Percentiles rank a stretch among this genome's conserved stretches.
phyloP scores from a whole-genome alignment of 1,139 yeast genomes.

The Nakaseomyces glabratus region DNA sequence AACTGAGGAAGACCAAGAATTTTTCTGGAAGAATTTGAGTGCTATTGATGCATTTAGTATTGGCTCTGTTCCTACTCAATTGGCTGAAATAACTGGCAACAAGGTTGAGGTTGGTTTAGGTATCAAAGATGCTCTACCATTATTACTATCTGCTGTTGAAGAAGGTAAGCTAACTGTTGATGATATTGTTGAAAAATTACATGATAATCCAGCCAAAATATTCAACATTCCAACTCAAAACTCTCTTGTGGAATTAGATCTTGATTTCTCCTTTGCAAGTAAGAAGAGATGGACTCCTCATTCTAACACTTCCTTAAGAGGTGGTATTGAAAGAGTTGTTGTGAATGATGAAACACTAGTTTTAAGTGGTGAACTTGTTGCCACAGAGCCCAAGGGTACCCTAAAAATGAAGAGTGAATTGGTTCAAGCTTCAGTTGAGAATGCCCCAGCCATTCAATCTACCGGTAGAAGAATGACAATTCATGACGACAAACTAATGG shows the following conservation, averaged over 20 bases:
- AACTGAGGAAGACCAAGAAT: slow-evolving; percentile 67
- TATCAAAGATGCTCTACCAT: slow-evolving; percentile 69
- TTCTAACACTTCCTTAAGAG: slow-evolving; percentile 45
- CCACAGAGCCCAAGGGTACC: slow-evolving; percentile 48
- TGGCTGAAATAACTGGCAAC: slow-evolving; percentile 58
- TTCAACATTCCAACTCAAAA: slow-evolving; percentile 80
- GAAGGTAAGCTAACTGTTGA: slow-evolving; percentile 62
- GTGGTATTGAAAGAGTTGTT: slow-evolving; percentile 83
- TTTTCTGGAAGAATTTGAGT: slow-evolving; percentile 69
- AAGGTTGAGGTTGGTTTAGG: slow-evolving; percentile 65
- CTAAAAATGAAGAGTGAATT: slow-evolving; percentile 31
- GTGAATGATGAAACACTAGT: slow-evolving; percentile 72
- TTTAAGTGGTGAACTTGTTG: slow-evolving; percentile 68
- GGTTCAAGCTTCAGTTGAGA: slow-evolving; percentile 20
- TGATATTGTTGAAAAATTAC: slow-evolving; percentile 66
- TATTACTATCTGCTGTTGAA: slow-evolving; percentile 71
- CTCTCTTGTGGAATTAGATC: slow-evolving; percentile 66
- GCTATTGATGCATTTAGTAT: slow-evolving; percentile 80
- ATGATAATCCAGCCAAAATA: slow-evolving; percentile 72
- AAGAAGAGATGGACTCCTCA: slow-evolving; percentile 47
- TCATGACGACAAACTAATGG: slow-evolving; percentile 37
- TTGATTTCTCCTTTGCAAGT: slow-evolving; percentile 49
- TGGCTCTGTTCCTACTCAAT: slow-evolving; percentile 67
- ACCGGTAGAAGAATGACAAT: slow-evolving; percentile 34
- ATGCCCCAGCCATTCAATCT: slow-evolving; percentile 23